phyloP scores from a whole-genome alignment of 2,329 filamentous ascomycete species.

The Penicillium concentricum region DNA sequence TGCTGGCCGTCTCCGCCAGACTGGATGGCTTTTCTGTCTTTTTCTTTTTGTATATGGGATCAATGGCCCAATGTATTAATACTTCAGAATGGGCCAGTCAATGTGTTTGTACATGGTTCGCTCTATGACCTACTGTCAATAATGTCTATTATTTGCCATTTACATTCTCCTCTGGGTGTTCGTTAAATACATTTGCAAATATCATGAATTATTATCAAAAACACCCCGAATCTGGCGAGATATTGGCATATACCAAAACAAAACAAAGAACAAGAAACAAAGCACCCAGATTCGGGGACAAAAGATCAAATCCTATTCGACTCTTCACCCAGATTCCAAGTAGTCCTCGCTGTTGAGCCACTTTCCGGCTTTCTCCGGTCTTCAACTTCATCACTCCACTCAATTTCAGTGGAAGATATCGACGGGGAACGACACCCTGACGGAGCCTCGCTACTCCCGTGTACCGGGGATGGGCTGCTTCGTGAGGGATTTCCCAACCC shows the following conservation, averaged over 20 bases:
- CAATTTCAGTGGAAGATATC: slow-evolving; percentile 2
- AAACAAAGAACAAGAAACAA: not conserved
- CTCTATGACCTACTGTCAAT: slow-evolving; percentile 22
- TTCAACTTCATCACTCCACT: slow-evolving; percentile 12
- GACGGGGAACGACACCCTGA: not conserved
- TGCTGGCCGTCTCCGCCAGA: slow-evolving; percentile 34
- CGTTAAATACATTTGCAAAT: not conserved
- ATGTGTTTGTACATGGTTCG: slow-evolving; percentile 27
- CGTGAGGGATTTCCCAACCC: slow-evolving; percentile 1
- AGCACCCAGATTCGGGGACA: not conserved
- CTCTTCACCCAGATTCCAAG: slow-evolving; percentile 16
- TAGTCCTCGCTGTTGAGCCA: slow-evolving; percentile 4
- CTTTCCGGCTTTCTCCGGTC: not conserved
- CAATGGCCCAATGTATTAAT: slow-evolving; percentile 34
- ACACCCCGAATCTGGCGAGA: no score
- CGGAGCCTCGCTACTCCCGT: not conserved
- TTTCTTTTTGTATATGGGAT: slow-evolving; percentile 21
- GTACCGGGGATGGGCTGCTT: no score
- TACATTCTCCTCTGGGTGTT: not conserved
- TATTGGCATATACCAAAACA: not conserved
- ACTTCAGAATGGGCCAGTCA: slow-evolving; percentile 26
- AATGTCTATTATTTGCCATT: slow-evolving; percentile 22
- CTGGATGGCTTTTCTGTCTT: slow-evolving; percentile 16
- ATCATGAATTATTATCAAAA: not conserved
- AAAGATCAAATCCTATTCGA: slow-evolving; percentile 6